These are phyloP conservation scores for Dryadomyces quercivorus DNA, from an alignment of 2,329 filamentous ascomycete genomes.

Conservation along the genomic window DNA sequence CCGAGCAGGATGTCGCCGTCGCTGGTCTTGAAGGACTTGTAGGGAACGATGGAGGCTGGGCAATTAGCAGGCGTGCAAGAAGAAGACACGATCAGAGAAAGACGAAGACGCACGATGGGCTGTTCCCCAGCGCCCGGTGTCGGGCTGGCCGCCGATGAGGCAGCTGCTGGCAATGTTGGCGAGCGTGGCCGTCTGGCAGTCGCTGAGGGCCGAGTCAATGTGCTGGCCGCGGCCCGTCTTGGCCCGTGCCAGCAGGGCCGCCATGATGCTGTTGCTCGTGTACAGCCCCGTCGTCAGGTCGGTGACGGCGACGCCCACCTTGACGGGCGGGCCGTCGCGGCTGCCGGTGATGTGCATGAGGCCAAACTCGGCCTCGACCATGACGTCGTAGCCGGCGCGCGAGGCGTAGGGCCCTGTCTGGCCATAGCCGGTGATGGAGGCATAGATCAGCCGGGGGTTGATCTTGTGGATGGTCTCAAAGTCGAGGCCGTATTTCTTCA, in stretches of 20 bases:
- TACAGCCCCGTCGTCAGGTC: constrained; percentile 93
- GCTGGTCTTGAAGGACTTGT: constrained; percentile 67
- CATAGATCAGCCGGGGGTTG: constrained; percentile 83
- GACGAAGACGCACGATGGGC: constrained; percentile 61
- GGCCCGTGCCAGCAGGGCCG: constrained; percentile 65
- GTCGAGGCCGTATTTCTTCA: constrained; percentile 87
- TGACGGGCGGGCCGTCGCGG: constrained; percentile 81
- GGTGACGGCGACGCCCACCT: constrained; percentile 94
- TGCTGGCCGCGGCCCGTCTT: constrained; percentile 76
- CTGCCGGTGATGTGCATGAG: constrained; percentile 96
- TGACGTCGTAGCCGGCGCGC: constrained; percentile 93
- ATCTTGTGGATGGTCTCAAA: constrained; percentile 68
- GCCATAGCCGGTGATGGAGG: constrained; percentile 93
- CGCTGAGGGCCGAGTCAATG: constrained; percentile 81
- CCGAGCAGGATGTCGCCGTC: constrained; percentile 61
- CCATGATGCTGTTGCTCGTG: constrained; percentile 91
- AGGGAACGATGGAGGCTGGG: constrained; percentile 88
- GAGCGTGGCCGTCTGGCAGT: constrained; percentile 88
- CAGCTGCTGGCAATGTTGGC: constrained; percentile 93
- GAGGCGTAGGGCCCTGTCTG: constrained; percentile 84
- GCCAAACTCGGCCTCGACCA: constrained; percentile 97
- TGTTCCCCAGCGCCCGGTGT: constrained; percentile 87
- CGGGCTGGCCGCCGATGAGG: constrained; percentile 75
- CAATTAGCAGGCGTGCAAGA: neutral
- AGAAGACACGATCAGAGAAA: neutral